phyloP scores from a whole-genome alignment of 2,329 filamentous ascomycete genomes.

The Cladosporium sp. region DNA sequence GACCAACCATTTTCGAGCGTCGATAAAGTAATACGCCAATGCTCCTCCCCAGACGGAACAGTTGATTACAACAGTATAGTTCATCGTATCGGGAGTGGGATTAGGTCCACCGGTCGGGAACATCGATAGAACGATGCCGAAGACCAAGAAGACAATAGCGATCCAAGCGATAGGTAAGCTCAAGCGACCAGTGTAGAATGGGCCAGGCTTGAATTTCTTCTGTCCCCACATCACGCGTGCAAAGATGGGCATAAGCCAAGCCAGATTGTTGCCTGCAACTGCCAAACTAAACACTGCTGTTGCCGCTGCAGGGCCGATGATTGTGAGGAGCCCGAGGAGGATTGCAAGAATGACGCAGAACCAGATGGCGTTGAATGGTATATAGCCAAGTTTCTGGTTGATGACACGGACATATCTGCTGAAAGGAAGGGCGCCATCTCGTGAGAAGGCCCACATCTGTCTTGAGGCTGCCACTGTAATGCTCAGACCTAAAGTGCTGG shows the following conservation, averaged over 20 bases:
- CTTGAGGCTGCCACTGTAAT: slow-evolving; percentile 56
- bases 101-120: slow-evolving; percentile 54
- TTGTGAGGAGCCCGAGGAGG: slow-evolving; percentile 53
- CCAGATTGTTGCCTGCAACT: slow-evolving; percentile 58
- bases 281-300: slow-evolving; percentile 57
- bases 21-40: slow-evolving; percentile 52
- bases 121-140: slow-evolving; percentile 56
- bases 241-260: slow-evolving; percentile 57
- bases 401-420: slow-evolving; percentile 55
- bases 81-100: slow-evolving; percentile 52
- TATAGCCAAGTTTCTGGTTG: slow-evolving; percentile 52
- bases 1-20: slow-evolving; percentile 51
- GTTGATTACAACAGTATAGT: slow-evolving; percentile 62
- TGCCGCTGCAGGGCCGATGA: slow-evolving; percentile 56
- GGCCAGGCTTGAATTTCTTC: slow-evolving; percentile 54
- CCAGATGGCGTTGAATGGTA: slow-evolving; percentile 55
- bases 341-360: slow-evolving; percentile 49
- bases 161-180: slow-evolving; percentile 52
- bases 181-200: slow-evolving; percentile 55
- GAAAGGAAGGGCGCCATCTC: slow-evolving; percentile 60
- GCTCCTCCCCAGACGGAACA: slow-evolving; percentile 55
- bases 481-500: slow-evolving; percentile 37
- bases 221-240: slow-evolving; percentile 56
- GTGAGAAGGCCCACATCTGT: slow-evolving; percentile 61
- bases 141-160: slow-evolving; percentile 52